Evolutionary conservation across 768 basidiomycete species (phyloP).

Genomic region (Boletellus ananiceps): DNA sequence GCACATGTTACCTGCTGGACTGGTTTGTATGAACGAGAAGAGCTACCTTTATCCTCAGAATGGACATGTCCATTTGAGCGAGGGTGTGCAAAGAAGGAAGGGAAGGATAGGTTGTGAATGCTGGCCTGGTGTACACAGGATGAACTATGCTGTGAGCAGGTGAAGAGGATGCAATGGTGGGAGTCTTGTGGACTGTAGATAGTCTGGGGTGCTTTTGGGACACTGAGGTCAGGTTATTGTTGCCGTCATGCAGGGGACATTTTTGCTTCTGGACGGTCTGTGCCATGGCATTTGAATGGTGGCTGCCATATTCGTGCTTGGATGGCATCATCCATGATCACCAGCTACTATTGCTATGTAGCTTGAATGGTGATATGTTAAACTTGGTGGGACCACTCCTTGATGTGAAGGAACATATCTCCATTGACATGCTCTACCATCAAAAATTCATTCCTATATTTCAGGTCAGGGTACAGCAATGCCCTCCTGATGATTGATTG

Average conservation of each 20-base stretch:
- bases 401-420: too few relatives aligned
- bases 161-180: slow-evolving; percentile 39
- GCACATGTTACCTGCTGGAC: not conserved
- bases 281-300: slow-evolving; percentile 49
- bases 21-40: not conserved
- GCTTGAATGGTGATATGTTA: slow-evolving; percentile 86
- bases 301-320: slow-evolving; percentile 12
- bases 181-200: slow-evolving; percentile 80
- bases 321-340: slow-evolving; percentile 43
- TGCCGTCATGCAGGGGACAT: slow-evolving; percentile 19
- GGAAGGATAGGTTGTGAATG: slow-evolving; percentile 38
- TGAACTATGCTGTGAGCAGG: slow-evolving; percentile 32
- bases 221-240: slow-evolving; percentile 28
- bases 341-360: slow-evolving; percentile 78
- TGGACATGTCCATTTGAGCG: slow-evolving; percentile 31
- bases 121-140: slow-evolving; percentile 40
- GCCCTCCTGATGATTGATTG: too few relatives aligned
- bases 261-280: slow-evolving; percentile 60
- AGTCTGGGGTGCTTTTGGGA: slow-evolving; percentile 43
- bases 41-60: slow-evolving; percentile 35
- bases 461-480: too few relatives aligned
- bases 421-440: too few relatives aligned
- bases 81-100: slow-evolving; percentile 40
- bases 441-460: too few relatives aligned
- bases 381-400: too few relatives aligned